A percentile compares a stretch with the other conserved stretches of the same genome.
Evolutionary conservation across 2,329 filamentous ascomycete species (phyloP).

Genomic region (Lachnellula arida): DNA sequence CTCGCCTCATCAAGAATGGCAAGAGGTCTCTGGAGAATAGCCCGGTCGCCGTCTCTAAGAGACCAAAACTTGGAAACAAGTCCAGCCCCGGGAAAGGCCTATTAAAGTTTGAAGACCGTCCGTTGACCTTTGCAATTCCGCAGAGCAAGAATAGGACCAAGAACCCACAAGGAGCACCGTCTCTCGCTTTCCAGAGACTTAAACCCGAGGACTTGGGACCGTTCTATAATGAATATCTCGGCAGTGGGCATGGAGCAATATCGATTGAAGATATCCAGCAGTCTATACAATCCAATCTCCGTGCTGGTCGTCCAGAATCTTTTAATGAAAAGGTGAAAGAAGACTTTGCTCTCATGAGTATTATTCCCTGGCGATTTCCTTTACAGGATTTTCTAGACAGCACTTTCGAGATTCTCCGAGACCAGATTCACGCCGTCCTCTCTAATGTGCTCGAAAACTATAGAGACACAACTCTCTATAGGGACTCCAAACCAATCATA

Average conservation of each 20-base stretch:
- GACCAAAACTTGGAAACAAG: too few species aligned
- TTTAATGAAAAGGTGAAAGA: slow-evolving; percentile 58
- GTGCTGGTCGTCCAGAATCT: slow-evolving; percentile 53
- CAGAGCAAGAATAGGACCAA: background rate
- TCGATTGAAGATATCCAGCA: slow-evolving; percentile 41
- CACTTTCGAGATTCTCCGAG: slow-evolving; percentile 45
- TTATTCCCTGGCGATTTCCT: slow-evolving; percentile 53
- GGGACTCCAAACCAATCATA: slow-evolving; percentile 4
- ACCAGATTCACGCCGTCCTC: slow-evolving; percentile 27
- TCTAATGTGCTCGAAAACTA: slow-evolving; percentile 5
- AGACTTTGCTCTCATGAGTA: slow-evolving; percentile 50
- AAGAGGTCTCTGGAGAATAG: too few species aligned
- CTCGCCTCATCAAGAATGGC: too few species aligned
- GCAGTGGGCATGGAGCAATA: slow-evolving; percentile 4
- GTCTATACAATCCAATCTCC: slow-evolving; percentile 50
- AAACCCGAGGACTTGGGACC: slow-evolving; percentile 4
- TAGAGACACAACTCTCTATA: slow-evolving; percentile 13
- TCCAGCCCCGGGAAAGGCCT: too few species aligned
- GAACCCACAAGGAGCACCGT: background rate
- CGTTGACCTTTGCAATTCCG: background rate
- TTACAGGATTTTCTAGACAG: slow-evolving; percentile 40
- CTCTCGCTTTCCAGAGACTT: background rate
- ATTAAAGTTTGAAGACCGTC: too few species aligned
- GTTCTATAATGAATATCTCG: slow-evolving; percentile 7
- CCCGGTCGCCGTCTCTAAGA: too few species aligned